A percentile compares a stretch with the other conserved stretches of the same genome.
Evolutionary conservation across 192 early-diverging fungal genomes (phyloP).

Genomic region (Dissophora ornata): DNA sequence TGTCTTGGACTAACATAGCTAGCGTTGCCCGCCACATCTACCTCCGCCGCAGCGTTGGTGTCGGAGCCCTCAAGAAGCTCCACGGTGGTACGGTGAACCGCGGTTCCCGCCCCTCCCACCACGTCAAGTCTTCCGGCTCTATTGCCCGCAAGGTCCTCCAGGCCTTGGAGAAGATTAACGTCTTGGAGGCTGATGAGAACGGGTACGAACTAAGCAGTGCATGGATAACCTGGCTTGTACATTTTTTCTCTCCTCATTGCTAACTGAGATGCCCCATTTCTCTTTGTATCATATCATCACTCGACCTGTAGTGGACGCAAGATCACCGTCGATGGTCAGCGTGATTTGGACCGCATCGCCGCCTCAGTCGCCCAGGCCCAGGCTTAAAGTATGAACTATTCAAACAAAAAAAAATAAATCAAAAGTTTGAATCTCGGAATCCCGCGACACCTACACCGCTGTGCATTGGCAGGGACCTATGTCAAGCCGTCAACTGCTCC

Average conservation of each 20-base stretch:
- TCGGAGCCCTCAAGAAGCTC: conserved; percentile 94
- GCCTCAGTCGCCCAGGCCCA: conserved; percentile 56
- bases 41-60: conserved; percentile 92
- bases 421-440: conserved; percentile 5
- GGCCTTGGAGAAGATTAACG: conserved; percentile 98
- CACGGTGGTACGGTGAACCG: conserved; percentile 94
- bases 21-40: conserved; percentile 98
- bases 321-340: conserved; percentile 96
- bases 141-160: conserved; percentile 96
- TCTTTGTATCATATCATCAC: not conserved
- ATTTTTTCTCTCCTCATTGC: not conserved
- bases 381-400: conserved; percentile 49
- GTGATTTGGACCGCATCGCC: conserved; percentile 98
- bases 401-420: conserved; percentile 16
- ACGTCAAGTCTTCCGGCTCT: conserved; percentile 88
- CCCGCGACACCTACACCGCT: not conserved
- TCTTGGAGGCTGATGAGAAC: conserved; percentile 91
- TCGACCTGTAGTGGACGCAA: conserved; percentile 89
- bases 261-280: not conserved
- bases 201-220: conserved; percentile 60
- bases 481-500: too few relatives aligned
- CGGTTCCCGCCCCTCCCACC: conserved; percentile 94
- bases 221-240: too few relatives aligned
- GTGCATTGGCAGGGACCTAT: too few relatives aligned
- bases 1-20: conserved; percentile 61